phyloP scores from a whole-genome alignment of 2,329 filamentous ascomycete genomes.

The Trichoderma oligosporum region DNA sequence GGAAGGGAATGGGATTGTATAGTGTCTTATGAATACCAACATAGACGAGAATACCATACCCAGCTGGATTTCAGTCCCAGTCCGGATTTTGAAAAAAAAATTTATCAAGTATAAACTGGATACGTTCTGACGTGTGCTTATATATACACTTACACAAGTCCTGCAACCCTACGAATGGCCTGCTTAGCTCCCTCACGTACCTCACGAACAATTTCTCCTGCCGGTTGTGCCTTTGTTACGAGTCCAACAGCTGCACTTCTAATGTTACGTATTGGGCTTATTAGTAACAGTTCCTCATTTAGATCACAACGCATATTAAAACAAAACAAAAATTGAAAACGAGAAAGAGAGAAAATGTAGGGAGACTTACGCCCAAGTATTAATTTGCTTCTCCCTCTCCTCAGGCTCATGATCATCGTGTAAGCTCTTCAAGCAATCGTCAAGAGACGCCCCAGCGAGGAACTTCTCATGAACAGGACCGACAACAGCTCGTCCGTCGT shows the following conservation, averaged over 20 bases:
- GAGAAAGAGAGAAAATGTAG: background rate
- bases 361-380: conserved; percentile 36
- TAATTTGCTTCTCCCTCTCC: conserved; percentile 32
- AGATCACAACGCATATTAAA: background rate
- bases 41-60: conserved; percentile 20
- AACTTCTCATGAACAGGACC: conserved; percentile 40
- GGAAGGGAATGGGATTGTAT: conserved; percentile 7
- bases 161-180: conserved; percentile 32
- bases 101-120: background rate
- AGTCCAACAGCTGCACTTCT: conserved; percentile 45
- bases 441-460: conserved; percentile 37
- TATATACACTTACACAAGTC: background rate
- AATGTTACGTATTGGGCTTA: background rate
- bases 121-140: background rate
- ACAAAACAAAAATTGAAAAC: background rate
- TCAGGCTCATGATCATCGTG: conserved; percentile 37
- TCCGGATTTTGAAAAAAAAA: background rate
- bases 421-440: conserved; percentile 41
- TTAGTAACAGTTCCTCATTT: conserved; percentile 13
- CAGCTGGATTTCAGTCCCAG: background rate
- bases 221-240: conserved; percentile 39
- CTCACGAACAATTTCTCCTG: conserved; percentile 43
- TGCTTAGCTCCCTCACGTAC: conserved; percentile 37
- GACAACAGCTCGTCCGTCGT: conserved; percentile 44
- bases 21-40: conserved; percentile 16